Evolutionary conservation across 176 grass and related monocot species (phyloP), one percentile per base, ranked within the genome.

Genomic region (Carex myosuroides): DNA sequence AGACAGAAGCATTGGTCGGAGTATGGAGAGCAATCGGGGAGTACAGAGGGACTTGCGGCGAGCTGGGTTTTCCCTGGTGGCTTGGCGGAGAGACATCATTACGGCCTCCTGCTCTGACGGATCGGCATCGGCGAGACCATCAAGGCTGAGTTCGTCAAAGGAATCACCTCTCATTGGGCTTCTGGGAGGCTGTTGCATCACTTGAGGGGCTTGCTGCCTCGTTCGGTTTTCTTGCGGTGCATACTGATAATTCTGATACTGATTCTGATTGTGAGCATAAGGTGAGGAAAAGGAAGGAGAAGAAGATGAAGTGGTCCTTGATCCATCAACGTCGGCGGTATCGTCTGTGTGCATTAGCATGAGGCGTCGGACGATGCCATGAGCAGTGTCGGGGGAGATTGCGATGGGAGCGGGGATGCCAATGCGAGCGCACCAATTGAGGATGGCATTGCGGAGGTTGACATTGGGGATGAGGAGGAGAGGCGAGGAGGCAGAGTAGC

Each of bases 351-450:
- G 6, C 0, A 4, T 14, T 21, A 89, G 86, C 92, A 95, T 95
- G 87, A 98, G 91, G 44, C 91, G 86, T 56, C 85, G 88, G n/a
- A 98, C 92, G 76, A 98, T 60, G 85, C 87, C 84, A 33, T 50
- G 61, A 21, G 92, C 95, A 60, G 92, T 89, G 70, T 89, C 89
- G 16, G 80, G 73, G 39, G 91, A 82, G 77, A 93, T 57, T 1
- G 92, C 88, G 9, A 85, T 13, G 4, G 92, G 95, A 83, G 87
- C 54, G 4, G 89, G 92, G 1, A 98, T 85, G 1, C 60, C 84
- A 59, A 85, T 72, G 81, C 81, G 85, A 24, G 89, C 88, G 83
- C 92, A 98, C 95, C 95, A 98, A 88, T 90, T 85, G 82, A 98
- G 85, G 62, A 98, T 98, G 59, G 92, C 85, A 26, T 85, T 88